These are phyloP conservation scores for Alternaria sp. DNA, from an alignment of 2,329 filamentous ascomycete species.

Conservation along the genomic window DNA sequence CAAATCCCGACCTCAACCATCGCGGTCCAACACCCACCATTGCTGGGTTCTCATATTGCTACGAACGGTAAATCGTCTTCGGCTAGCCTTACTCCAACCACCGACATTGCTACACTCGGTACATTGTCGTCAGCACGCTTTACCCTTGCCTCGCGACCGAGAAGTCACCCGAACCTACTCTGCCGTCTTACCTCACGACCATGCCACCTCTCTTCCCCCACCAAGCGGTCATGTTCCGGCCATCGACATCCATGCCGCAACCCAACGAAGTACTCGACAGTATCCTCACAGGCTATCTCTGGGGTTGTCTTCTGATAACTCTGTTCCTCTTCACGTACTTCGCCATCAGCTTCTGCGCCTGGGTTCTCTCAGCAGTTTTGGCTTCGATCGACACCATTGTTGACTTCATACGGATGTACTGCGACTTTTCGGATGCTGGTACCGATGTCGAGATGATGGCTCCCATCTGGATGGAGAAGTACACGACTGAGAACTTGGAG, in stretches of 20 bases:
- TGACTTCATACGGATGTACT: neutral
- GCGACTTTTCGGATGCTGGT: neutral
- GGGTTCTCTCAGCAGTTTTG: neutral
- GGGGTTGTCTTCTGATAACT: constrained; percentile 4
- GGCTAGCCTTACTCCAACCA: neutral
- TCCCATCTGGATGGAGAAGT: neutral
- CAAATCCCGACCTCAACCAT: neutral
- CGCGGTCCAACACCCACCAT: neutral
- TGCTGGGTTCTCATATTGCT: neutral
- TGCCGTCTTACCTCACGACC: neutral
- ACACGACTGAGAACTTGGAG: neutral
- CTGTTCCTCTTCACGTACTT: constrained; percentile 13
- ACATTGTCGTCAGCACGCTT: neutral
- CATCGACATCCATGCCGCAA: neutral
- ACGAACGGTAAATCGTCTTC: neutral
- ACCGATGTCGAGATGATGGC: neutral
- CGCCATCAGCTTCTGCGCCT: constrained; percentile 1
- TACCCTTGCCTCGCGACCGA: no score
- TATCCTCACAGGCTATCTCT: constrained; percentile 11
- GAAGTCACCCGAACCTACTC: neutral
- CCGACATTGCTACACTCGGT: neutral
- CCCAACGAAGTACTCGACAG: constrained; percentile 5
- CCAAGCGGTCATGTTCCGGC: neutral
- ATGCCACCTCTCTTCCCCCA: constrained; percentile 7
- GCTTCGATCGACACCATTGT: neutral